Percentiles rank a stretch among this genome's conserved stretches.
These are phyloP conservation scores for Diaporthe citrichinensis DNA, from an alignment of 2,329 filamentous ascomycete species.

Conservation along the genomic window DNA sequence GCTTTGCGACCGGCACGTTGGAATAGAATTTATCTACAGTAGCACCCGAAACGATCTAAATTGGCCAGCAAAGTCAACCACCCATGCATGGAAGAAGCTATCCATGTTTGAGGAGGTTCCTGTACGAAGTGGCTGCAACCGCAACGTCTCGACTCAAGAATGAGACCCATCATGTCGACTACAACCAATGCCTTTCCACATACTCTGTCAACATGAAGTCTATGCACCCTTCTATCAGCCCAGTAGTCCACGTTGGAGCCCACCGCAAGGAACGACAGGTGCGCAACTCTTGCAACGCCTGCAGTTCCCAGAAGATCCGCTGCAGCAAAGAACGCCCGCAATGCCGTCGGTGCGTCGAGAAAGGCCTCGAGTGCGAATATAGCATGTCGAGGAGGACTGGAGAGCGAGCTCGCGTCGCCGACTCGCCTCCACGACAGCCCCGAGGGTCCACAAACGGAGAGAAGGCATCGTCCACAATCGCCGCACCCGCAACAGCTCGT, in stretches of 20 bases:
- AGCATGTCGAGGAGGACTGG: slow-evolving; percentile 8
- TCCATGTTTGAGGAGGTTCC: background rate
- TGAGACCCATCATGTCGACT: slow-evolving; percentile 7
- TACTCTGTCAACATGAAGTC: background rate
- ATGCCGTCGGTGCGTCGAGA: slow-evolving; percentile 7
- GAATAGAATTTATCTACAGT: slow-evolving; percentile 9
- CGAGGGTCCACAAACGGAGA: background rate
- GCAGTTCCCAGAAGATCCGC: slow-evolving; percentile 21
- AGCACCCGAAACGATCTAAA: slow-evolving; percentile 1
- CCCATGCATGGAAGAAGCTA: background rate
- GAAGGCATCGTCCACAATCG: background rate
- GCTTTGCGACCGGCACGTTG: background rate
- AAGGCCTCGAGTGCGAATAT: slow-evolving; percentile 14
- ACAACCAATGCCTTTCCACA: background rate
- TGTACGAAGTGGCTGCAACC: background rate
- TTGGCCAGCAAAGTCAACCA: slow-evolving; percentile 1
- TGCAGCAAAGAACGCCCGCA: slow-evolving; percentile 16
- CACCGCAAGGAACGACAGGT: slow-evolving; percentile 9
- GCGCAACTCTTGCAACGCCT: slow-evolving; percentile 17
- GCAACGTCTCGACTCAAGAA: background rate
- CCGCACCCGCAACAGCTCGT: background rate
- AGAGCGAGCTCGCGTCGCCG: background rate
- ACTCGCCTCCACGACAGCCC: slow-evolving; percentile 3
- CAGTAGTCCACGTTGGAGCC: slow-evolving; percentile 6
- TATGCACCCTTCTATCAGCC: slow-evolving; percentile 8